Conservation (phyloP, 208 protist genomes). For the Leishmania aethiopica region DNA sequence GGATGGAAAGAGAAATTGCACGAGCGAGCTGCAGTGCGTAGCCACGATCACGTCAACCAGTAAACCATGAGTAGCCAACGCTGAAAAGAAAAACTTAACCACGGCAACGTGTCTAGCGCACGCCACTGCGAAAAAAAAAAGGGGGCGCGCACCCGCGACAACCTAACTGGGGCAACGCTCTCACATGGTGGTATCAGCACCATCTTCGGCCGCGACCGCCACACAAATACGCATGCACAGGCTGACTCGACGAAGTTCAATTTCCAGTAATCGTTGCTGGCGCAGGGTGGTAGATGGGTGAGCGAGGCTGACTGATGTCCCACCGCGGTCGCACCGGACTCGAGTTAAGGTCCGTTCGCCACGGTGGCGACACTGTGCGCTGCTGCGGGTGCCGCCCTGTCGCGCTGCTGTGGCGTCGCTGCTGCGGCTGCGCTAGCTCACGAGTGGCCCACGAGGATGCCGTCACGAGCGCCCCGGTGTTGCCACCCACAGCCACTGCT, state of each 20-base stretch:
- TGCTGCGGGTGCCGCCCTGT: conserved; percentile 6
- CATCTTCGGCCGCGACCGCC: background rate
- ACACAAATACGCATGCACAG: background rate
- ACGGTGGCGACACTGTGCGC: conserved; percentile 56
- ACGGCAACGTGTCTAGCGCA: background rate
- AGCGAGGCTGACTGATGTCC: conserved; percentile 58
- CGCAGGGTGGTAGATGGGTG: conserved; percentile 25
- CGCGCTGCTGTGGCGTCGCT: conserved; percentile 8
- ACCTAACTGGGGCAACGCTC: background rate
- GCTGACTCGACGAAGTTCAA: background rate
- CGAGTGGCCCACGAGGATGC: background rate
- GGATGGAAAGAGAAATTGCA: background rate
- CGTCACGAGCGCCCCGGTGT: background rate
- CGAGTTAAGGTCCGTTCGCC: conserved; percentile 74
- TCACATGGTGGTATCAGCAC: background rate
- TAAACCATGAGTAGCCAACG: background rate
- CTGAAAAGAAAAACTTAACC: conserved; percentile 5
- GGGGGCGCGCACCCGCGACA: background rate
- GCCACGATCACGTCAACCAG: background rate
- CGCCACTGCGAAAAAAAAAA: background rate
- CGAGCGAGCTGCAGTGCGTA: background rate
- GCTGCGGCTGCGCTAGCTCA: background rate
- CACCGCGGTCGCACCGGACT: conserved; percentile 53
- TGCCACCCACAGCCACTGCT: background rate
- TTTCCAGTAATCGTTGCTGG: background rate